Evolutionary conservation across 2,329 filamentous ascomycete genomes (phyloP).

Genomic region (Fusarium sp.): DNA sequence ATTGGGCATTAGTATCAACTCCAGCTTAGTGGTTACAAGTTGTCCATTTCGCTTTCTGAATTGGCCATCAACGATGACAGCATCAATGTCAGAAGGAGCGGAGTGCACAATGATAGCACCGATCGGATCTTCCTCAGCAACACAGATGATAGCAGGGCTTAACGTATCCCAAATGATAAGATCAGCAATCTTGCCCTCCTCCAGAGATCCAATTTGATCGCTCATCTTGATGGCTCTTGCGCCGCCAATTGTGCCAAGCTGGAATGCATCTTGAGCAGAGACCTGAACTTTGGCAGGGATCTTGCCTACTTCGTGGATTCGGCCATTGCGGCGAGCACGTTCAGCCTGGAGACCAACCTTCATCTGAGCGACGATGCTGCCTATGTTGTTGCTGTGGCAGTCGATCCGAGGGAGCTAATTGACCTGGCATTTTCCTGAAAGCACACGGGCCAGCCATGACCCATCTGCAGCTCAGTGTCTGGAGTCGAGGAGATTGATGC

Average conservation of each 20-base stretch:
- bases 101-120: constrained; percentile 12
- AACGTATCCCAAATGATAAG: constrained; percentile 3
- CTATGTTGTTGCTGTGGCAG: constrained; percentile 10
- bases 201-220: not conserved
- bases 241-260: not conserved
- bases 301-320: not conserved
- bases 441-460: constrained; percentile 11
- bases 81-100: not conserved
- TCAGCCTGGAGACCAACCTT: constrained; percentile 3
- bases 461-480: constrained; percentile 15
- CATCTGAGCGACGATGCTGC: constrained; percentile 3
- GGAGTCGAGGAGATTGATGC: not conserved
- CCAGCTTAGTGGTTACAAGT: not conserved
- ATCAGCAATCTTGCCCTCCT: constrained; percentile 9
- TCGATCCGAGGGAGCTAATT: constrained; percentile 3
- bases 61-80: constrained; percentile 8
- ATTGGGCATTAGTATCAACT: not conserved
- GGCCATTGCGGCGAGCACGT: not conserved
- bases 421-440: constrained; percentile 10
- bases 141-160: constrained; percentile 8
- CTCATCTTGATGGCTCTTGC: constrained; percentile 3
- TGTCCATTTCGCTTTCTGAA: constrained; percentile 5
- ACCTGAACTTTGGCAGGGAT: not conserved
- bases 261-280: not conserved
- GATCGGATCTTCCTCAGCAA: not conserved